These are phyloP conservation scores for Beta vulgaris DNA, from an alignment of 148 eudicot genomes.

Conservation along the genomic window DNA sequence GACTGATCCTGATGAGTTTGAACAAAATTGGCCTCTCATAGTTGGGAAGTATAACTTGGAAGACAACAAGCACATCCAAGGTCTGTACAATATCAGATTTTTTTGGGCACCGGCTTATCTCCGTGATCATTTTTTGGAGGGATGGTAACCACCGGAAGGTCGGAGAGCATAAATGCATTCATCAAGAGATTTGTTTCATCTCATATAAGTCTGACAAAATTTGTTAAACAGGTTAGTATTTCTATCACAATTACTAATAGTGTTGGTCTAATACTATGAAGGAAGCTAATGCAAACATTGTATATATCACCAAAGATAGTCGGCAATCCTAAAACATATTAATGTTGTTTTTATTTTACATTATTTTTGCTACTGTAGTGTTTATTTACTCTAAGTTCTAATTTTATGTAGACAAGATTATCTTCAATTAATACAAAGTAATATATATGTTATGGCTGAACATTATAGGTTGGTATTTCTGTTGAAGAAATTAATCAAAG, in stretches of 20 bases:
- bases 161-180: not conserved
- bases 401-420: too few relatives aligned
- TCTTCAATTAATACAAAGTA: too few relatives aligned
- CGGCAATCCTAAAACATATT: too few relatives aligned
- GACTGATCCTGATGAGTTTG: too few relatives aligned
- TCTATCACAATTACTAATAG: not conserved
- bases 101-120: too few relatives aligned
- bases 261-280: too few relatives aligned
- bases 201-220: not conserved
- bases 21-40: not conserved
- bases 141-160: not conserved
- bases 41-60: not conserved
- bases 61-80: not conserved
- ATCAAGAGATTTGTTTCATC: slow-evolving; percentile 4
- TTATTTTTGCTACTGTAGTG: too few relatives aligned
- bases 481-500: not conserved
- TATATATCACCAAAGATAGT: too few relatives aligned
- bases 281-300: too few relatives aligned
- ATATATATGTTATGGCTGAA: too few relatives aligned
- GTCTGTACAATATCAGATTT: not conserved
- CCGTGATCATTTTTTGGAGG: not conserved
- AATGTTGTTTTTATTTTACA: too few relatives aligned
- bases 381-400: too few relatives aligned
- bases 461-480: not conserved
- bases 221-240: not conserved